Conservation (phyloP, 108 stramenopile genomes). For the Thalassiosira profunda region DNA sequence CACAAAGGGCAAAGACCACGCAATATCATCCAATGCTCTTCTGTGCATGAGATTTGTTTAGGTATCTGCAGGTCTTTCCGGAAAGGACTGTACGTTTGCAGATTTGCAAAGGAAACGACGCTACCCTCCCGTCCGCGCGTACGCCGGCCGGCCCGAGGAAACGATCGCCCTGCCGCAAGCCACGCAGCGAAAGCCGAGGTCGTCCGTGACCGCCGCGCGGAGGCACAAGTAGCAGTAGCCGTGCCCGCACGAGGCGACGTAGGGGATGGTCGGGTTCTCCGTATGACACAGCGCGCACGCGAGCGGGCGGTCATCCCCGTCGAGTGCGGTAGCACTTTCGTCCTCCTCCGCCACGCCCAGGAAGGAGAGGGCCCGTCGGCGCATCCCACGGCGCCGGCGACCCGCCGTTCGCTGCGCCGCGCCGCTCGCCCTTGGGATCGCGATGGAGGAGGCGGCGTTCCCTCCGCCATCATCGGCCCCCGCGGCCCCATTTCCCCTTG, state of each 20-base stretch:
- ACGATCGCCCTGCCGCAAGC: conserved; percentile 36
- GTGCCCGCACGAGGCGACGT: conserved; percentile 49
- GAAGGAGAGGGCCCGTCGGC: conserved; percentile 37
- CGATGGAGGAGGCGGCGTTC: background rate
- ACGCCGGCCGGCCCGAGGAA: no score
- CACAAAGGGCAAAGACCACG: no score
- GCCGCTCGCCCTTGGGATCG: background rate
- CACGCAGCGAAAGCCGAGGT: conserved; percentile 38
- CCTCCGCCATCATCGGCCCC: background rate
- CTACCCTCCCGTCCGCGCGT: no score
- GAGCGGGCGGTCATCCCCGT: background rate
- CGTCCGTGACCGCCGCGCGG: conserved; percentile 44
- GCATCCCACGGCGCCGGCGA: conserved; percentile 22
- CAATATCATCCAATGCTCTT: no score
- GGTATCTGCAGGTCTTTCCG: no score
- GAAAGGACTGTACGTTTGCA: no score
- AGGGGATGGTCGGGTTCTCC: conserved; percentile 42
- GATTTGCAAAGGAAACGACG: no score
- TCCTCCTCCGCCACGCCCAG: conserved; percentile 46
- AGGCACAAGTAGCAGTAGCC: conserved; percentile 49
- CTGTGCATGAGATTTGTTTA: no score
- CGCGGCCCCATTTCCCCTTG: conserved; percentile 4
- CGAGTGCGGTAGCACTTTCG: background rate
- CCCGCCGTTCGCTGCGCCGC: background rate
- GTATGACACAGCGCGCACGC: conserved; percentile 34